Percentiles rank a stretch among this genome's conserved stretches.
Evolutionary conservation across 2,329 filamentous ascomycete genomes (phyloP).

Genomic region (Talaromyces atroroseus): DNA sequence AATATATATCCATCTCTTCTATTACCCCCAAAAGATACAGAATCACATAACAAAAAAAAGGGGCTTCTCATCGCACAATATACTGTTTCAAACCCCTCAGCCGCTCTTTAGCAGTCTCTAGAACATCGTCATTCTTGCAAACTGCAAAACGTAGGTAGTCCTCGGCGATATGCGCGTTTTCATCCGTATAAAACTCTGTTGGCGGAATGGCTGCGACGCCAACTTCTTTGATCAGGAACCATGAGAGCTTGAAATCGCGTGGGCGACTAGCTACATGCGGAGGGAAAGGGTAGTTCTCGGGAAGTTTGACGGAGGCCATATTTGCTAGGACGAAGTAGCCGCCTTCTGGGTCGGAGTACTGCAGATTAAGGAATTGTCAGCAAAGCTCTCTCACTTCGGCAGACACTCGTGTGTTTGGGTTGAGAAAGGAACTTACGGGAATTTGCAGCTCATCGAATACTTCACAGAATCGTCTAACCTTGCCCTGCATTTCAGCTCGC

Average conservation of each 20-base stretch:
- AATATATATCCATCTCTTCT: neutral
- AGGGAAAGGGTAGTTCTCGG: constrained; percentile 80
- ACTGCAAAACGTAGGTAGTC: constrained; percentile 94
- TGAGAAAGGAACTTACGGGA: constrained; percentile 41
- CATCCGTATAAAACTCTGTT: constrained; percentile 90
- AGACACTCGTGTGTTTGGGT: neutral
- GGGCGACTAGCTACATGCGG: constrained; percentile 79
- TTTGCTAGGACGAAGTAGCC: constrained; percentile 98
- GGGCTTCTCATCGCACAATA: constrained; percentile 39
- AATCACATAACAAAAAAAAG: neutral
- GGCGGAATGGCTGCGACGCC: constrained; percentile 94
- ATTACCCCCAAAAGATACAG: too few relatives aligned
- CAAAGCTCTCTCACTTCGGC: neutral
- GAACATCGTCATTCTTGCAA: constrained; percentile 85
- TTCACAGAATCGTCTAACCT: constrained; percentile 80
- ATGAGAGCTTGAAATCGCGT: constrained; percentile 87
- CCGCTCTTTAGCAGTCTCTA: constrained; percentile 72
- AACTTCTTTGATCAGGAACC: constrained; percentile 95
- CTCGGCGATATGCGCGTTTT: constrained; percentile 77
- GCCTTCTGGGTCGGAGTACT: constrained; percentile 87
- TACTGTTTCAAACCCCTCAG: constrained; percentile 68
- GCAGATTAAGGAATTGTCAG: constrained; percentile 5
- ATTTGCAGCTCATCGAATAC: constrained; percentile 70
- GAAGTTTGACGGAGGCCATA: constrained; percentile 79
- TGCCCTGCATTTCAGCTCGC: constrained; percentile 80